phyloP scores from a whole-genome alignment of 805 yeast species.

The Jamesozyma piceae region DNA sequence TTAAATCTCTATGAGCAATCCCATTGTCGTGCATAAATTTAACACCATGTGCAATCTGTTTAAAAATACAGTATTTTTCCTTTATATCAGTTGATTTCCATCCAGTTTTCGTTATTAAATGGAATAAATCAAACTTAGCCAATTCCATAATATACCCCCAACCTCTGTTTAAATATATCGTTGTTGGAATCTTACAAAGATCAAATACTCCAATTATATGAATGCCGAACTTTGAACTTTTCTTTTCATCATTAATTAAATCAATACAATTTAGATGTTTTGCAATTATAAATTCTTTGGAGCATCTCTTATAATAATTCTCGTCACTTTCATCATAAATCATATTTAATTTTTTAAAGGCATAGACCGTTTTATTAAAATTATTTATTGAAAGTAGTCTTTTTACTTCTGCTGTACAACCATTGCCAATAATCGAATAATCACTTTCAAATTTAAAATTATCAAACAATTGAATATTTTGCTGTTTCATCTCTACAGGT shows the following conservation, averaged over 20 bases:
- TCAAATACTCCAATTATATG: slow-evolving; percentile 10
- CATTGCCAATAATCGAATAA: slow-evolving; percentile 51
- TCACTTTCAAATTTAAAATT: slow-evolving; percentile 42
- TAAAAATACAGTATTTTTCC: slow-evolving; percentile 59
- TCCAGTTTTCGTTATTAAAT: slow-evolving; percentile 43
- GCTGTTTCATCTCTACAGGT: slow-evolving; percentile 45
- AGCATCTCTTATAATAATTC: slow-evolving; percentile 55
- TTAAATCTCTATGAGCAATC: slow-evolving; percentile 63
- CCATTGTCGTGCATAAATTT: slow-evolving; percentile 56
- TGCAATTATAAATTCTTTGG: slow-evolving; percentile 56
- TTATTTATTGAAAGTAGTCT: slow-evolving; percentile 33
- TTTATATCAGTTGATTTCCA: slow-evolving; percentile 45
- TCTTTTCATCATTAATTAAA: background rate
- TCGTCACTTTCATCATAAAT: slow-evolving; percentile 54
- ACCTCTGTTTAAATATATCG: slow-evolving; percentile 46
- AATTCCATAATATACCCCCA: slow-evolving; percentile 71
- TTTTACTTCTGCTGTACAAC: slow-evolving; percentile 63
- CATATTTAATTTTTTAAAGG: slow-evolving; percentile 55
- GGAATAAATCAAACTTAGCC: slow-evolving; percentile 58
- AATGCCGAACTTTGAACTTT: background rate
- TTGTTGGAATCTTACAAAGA: slow-evolving; percentile 41
- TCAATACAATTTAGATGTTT: slow-evolving; percentile 32
- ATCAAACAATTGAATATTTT: slow-evolving; percentile 41
- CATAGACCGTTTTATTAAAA: slow-evolving; percentile 35
- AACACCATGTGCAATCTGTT: slow-evolving; percentile 56